Evolutionary conservation across 2,329 filamentous ascomycete genomes (phyloP), one percentile per base, ranked within the genome.

Genomic region (Ophiostoma quercus): DNA sequence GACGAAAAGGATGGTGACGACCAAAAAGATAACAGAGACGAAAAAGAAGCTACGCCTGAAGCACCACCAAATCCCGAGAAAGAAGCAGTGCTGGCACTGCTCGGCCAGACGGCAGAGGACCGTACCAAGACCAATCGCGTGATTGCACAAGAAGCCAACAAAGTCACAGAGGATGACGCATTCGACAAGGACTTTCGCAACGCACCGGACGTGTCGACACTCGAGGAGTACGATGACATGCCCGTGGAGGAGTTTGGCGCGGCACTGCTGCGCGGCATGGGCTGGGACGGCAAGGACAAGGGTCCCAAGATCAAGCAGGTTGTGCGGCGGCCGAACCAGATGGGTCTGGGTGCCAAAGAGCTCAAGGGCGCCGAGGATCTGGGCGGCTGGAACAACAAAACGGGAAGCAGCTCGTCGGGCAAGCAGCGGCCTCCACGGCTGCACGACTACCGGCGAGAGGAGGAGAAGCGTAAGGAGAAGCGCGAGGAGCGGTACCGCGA

Each of bases 201-300:
- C 34, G 90, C 92, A 0, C 93, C 92, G 0, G 90, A 92, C 29
- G 84, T 87, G 39, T 89, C 92, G 3, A 91, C 88, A 0, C 81
- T 96, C 22, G 91, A 92, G 43, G 92, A 95, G 75, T 98, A 98
- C 80, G 90, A 91, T 71, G 88, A 90, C 14, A 90, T 97, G 72
- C 94, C 95, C 0, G 92, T 98, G 19, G 94, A 97, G 74, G 93
- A 97, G 75, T 99, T 98, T 74, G 95, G 95, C 8, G 91, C 93
- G 22, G 93, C 94, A 0, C 84, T 98, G 73, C 84, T 99, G 47
- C 88, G 94, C 41, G 93, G 94, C 11, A 97, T 98, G 91, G 95
- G 95, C 9, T 97, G 94, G 94, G 93, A 97, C 82, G 90, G 80
- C 78, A 85, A 88, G 69, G 82, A 84, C 72, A 80, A 82, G 66